These are phyloP conservation scores for Xylariaceae sp. DNA, from an alignment of 2,329 filamentous ascomycete genomes.

Conservation along the genomic window DNA sequence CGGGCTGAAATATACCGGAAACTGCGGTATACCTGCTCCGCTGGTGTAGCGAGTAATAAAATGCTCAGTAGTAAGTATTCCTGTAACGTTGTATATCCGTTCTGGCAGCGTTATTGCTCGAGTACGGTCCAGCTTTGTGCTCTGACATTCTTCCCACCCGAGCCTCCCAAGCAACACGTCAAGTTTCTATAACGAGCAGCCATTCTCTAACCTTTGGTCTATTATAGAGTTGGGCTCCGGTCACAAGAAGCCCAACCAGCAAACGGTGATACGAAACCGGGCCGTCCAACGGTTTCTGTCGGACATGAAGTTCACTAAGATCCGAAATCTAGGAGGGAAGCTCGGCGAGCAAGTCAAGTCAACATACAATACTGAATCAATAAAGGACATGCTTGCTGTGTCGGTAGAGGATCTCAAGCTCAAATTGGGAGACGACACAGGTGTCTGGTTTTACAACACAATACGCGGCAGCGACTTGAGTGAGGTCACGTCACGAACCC, in stretches of 20 bases:
- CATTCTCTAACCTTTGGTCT: neutral
- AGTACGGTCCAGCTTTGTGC: neutral
- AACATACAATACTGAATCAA: conserved; percentile 73
- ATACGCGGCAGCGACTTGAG: conserved; percentile 81
- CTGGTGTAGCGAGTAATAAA: conserved; percentile 84
- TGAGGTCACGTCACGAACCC: conserved; percentile 84
- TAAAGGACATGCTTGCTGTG: conserved; percentile 69
- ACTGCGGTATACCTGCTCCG: conserved; percentile 86
- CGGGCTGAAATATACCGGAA: conserved; percentile 62
- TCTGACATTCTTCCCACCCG: neutral
- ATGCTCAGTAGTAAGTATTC: conserved; percentile 63
- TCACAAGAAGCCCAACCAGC: conserved; percentile 87
- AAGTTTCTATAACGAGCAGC: neutral
- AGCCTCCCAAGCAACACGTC: neutral
- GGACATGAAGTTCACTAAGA: conserved; percentile 89
- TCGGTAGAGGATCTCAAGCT: conserved; percentile 70
- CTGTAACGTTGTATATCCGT: neutral
- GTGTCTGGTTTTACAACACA: conserved; percentile 76
- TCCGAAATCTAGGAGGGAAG: conserved; percentile 91
- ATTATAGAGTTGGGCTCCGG: conserved; percentile 67
- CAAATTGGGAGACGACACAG: conserved; percentile 77
- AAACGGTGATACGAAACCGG: conserved; percentile 87
- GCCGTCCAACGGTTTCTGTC: conserved; percentile 74
- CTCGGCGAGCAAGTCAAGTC: conserved; percentile 79
- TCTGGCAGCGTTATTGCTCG: neutral